Percentiles rank a stretch among this genome's conserved stretches.
Evolutionary conservation across 108 stramenopile genomes (phyloP).

Genomic region (Cyclotella baltica): DNA sequence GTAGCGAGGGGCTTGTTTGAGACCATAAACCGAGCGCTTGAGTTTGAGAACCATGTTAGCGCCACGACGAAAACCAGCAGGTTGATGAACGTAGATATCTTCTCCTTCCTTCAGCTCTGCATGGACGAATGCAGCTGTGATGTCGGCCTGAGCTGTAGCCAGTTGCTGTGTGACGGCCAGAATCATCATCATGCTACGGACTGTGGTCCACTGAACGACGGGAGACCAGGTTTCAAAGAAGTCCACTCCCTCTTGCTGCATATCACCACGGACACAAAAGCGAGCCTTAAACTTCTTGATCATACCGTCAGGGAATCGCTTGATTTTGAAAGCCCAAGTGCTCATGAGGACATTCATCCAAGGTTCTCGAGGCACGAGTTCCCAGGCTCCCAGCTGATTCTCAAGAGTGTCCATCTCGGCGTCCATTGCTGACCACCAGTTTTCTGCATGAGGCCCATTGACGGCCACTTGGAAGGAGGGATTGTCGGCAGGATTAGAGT

Average conservation of each 20-base stretch:
- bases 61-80: conserved; percentile 24
- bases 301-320: conserved; percentile 56
- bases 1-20: conserved; percentile 28
- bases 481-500: background rate
- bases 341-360: conserved; percentile 36
- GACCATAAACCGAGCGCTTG: conserved; percentile 48
- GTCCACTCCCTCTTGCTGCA: conserved; percentile 33
- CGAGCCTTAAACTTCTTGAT: conserved; percentile 58
- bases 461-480: background rate
- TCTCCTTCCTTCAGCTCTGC: conserved; percentile 38
- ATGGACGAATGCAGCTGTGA: conserved; percentile 57
- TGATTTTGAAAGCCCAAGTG: conserved; percentile 59
- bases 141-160: conserved; percentile 32
- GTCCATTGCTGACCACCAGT: conserved; percentile 7
- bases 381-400: conserved; percentile 25
- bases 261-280: conserved; percentile 54
- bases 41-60: conserved; percentile 16
- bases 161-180: conserved; percentile 14
- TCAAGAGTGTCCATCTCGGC: conserved; percentile 35
- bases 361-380: conserved; percentile 3
- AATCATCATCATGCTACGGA: conserved; percentile 40
- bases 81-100: conserved; percentile 49
- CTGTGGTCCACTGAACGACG: conserved; percentile 53
- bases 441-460: background rate
- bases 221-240: conserved; percentile 53